phyloP scores from a whole-genome alignment of 192 early-diverging fungal species.

The Paraglomus brasilianum region DNA sequence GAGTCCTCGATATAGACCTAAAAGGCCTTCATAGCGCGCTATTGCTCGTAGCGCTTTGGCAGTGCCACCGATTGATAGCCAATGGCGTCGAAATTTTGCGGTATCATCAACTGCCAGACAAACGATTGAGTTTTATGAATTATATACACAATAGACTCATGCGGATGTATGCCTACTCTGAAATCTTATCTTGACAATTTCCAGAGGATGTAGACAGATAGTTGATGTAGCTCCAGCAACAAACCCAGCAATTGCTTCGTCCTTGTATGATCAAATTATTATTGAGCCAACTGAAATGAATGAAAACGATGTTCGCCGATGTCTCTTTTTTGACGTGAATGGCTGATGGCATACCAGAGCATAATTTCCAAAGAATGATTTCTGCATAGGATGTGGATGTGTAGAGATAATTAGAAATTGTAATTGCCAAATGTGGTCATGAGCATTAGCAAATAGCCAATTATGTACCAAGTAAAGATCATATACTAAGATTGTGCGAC shows the following conservation, averaged over 20 bases:
- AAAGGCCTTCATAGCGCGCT: conserved; percentile 56
- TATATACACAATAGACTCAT: background rate
- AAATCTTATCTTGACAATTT: conserved; percentile 89
- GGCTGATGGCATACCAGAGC: too few relatives aligned
- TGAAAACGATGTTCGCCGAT: too few relatives aligned
- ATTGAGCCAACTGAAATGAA: too few relatives aligned
- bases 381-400: too few relatives aligned
- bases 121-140: background rate
- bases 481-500: too few relatives aligned
- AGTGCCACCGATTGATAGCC: conserved; percentile 64
- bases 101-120: conserved; percentile 48
- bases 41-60: conserved; percentile 61
- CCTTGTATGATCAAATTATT: conserved; percentile 46
- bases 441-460: too few relatives aligned
- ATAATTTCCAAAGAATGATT: too few relatives aligned
- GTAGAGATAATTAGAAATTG: too few relatives aligned
- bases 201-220: conserved; percentile 83
- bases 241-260: conserved; percentile 90
- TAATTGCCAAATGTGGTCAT: too few relatives aligned
- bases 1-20: conserved; percentile 90
- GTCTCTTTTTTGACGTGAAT: too few relatives aligned
- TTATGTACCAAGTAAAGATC: too few relatives aligned
- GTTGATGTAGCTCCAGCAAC: conserved; percentile 84
- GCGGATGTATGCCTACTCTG: conserved; percentile 59
- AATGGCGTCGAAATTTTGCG: conserved; percentile 32